A percentile compares a stretch with the other conserved stretches of the same genome.
Conservation (phyloP, 495 filamentous ascomycete genomes). For the Penicillium mononematosum region DNA sequence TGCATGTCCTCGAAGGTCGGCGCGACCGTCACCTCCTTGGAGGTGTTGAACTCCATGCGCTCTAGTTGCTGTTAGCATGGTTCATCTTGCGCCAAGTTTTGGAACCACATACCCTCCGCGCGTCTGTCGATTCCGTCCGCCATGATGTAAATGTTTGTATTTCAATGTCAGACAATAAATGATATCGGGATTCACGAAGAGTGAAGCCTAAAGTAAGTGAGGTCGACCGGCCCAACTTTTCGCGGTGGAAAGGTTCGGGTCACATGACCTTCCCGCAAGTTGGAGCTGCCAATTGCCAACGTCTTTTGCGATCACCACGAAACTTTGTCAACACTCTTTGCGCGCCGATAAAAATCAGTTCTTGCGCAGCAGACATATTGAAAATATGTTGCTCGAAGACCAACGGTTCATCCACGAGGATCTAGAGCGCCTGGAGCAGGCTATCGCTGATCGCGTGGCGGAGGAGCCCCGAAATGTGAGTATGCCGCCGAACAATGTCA, state of each 20-base stretch:
- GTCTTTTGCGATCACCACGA: constrained; percentile 5
- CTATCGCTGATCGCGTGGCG: constrained; percentile 80
- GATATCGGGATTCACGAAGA: constrained; percentile 4
- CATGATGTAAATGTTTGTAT: constrained; percentile 53
- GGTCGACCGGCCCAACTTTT: constrained; percentile 22
- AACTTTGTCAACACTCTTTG: constrained; percentile 8
- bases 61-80: constrained; percentile 50
- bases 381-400: constrained; percentile 80
- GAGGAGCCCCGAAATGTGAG: constrained; percentile 86
- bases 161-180: constrained; percentile 13
- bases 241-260: constrained; percentile 21
- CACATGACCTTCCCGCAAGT: constrained; percentile 36
- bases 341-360: background rate
- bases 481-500: constrained; percentile 17
- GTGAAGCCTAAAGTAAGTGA: constrained; percentile 11
- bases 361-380: constrained; percentile 1
- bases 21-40: constrained; percentile 91
- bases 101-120: constrained; percentile 60
- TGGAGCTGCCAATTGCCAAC: constrained; percentile 20
- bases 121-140: constrained; percentile 93
- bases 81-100: constrained; percentile 4
- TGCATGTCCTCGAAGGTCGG: constrained; percentile 74
- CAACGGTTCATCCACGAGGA: constrained; percentile 93
- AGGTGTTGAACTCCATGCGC: constrained; percentile 96
- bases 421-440: constrained; percentile 90